phyloP scores from a whole-genome alignment of 2,329 filamentous ascomycete species.

The Stemphylium lycopersici region DNA sequence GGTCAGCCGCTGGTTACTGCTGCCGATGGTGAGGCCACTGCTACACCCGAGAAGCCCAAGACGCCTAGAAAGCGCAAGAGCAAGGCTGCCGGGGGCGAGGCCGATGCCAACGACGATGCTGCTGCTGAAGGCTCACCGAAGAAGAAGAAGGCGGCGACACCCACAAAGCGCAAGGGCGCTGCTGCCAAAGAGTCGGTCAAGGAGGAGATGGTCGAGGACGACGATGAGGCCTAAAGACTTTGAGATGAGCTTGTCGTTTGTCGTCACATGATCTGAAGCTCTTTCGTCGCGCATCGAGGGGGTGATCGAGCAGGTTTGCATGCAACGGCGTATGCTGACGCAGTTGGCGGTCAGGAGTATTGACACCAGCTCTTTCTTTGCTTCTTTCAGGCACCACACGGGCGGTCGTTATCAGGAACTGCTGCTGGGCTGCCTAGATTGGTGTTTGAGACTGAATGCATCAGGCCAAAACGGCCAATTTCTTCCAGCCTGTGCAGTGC shows the following conservation, averaged over 20 bases:
- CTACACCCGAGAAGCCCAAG: conserved; percentile 12
- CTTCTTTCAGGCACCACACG: background rate
- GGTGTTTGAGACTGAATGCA: background rate
- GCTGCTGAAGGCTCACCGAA: conserved; percentile 16
- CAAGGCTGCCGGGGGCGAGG: conserved; percentile 7
- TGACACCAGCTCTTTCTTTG: background rate
- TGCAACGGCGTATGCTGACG: background rate
- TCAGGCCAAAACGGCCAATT: background rate
- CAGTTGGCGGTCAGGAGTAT: background rate
- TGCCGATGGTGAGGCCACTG: conserved; percentile 1
- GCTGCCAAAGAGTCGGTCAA: conserved; percentile 7
- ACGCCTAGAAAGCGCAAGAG: conserved; percentile 27
- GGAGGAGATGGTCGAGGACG: background rate
- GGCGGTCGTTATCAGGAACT: background rate
- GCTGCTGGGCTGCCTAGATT: background rate
- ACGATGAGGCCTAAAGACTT: background rate
- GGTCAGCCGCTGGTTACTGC: conserved; percentile 8
- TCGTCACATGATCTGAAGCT: background rate
- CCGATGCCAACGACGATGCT: background rate
- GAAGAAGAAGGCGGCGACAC: conserved; percentile 19
- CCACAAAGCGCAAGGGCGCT: conserved; percentile 20
- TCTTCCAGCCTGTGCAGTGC: background rate
- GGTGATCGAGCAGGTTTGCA: background rate
- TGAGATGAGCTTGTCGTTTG: background rate
- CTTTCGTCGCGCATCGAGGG: background rate